Conservation (phyloP, 202 grass and related monocot genomes). For the Setaria italica region DNA sequence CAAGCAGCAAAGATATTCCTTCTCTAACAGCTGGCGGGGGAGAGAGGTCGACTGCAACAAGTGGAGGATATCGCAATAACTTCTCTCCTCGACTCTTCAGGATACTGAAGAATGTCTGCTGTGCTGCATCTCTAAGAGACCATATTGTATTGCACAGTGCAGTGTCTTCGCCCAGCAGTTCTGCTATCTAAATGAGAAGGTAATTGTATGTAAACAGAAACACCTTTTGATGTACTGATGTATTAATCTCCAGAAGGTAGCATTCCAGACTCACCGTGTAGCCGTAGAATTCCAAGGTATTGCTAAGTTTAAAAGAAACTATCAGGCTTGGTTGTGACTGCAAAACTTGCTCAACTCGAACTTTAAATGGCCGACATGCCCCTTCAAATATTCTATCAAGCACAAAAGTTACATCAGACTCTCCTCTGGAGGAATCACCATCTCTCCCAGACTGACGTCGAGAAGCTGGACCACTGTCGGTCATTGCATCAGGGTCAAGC, state of each 20-base stretch:
- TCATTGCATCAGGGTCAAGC: conserved; percentile 76
- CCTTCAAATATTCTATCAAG: conserved; percentile 99
- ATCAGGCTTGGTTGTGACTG: conserved; percentile 92
- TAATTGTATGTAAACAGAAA: conserved; percentile 39
- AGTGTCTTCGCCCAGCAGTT: conserved; percentile 85
- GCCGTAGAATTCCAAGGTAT: conserved; percentile 96
- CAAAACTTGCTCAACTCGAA: conserved; percentile 98
- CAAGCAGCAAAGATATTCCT: conserved; percentile 87
- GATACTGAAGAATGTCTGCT: conserved; percentile 94
- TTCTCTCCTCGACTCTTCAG: conserved; percentile 89
- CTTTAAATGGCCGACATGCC: conserved; percentile 97
- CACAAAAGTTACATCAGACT: conserved; percentile 80
- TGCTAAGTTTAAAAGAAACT: conserved; percentile 90
- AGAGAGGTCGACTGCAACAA: conserved; percentile 86
- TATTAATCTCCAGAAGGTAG: conserved; percentile 24
- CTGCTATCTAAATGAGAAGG: conserved; percentile 77
- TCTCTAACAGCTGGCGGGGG: conserved; percentile 85
- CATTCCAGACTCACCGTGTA: conserved; percentile 74
- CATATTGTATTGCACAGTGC: conserved; percentile 90
- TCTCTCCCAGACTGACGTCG: conserved; percentile 66
- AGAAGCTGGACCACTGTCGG: conserved; percentile 69
- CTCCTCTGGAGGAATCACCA: conserved; percentile 66
- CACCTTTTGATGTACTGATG: conserved; percentile 32
- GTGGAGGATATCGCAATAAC: conserved; percentile 87
- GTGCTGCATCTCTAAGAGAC: conserved; percentile 80